phyloP scores from a whole-genome alignment of 2,329 filamentous ascomycete genomes.

The Penicillium rolfsii region DNA sequence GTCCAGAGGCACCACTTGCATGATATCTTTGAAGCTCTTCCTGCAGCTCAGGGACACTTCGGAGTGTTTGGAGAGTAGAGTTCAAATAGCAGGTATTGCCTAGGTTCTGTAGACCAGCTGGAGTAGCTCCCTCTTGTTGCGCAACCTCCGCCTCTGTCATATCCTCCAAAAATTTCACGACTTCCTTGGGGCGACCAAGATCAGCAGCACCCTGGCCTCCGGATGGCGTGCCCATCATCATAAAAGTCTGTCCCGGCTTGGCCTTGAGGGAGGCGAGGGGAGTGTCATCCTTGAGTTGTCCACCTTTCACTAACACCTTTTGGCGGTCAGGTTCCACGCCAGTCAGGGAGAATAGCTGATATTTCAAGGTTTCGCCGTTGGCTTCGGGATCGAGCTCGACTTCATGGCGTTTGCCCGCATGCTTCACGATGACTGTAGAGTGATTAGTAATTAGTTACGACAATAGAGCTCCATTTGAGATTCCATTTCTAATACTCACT shows the following conservation, averaged over 20 bases:
- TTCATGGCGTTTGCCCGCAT: slow-evolving; percentile 93
- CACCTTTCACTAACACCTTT: slow-evolving; percentile 92
- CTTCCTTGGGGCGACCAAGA: slow-evolving; percentile 73
- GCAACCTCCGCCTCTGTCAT: slow-evolving; percentile 95
- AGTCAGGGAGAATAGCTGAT: slow-evolving; percentile 91
- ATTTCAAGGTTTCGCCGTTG: slow-evolving; percentile 91
- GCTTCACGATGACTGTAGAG: slow-evolving; percentile 80
- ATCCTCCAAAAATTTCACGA: slow-evolving; percentile 89
- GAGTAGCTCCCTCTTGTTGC: slow-evolving; percentile 78
- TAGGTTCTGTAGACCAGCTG: slow-evolving; percentile 85
- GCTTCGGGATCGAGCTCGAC: slow-evolving; percentile 85
- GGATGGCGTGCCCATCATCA: slow-evolving; percentile 94
- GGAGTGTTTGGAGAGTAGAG: slow-evolving; percentile 89
- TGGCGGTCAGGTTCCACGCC: slow-evolving; percentile 95
- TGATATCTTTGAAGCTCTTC: slow-evolving; percentile 71
- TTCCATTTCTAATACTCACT: slow-evolving; percentile 45
- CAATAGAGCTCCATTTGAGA: background rate
- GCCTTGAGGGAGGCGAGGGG: slow-evolving; percentile 80
- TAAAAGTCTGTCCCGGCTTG: slow-evolving; percentile 83
- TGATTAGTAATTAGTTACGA: slow-evolving; percentile 32
- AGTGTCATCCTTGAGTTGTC: slow-evolving; percentile 93
- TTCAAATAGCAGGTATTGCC: slow-evolving; percentile 99
- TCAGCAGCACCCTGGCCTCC: slow-evolving; percentile 62
- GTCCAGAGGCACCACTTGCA: slow-evolving; percentile 38
- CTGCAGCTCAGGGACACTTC: slow-evolving; percentile 88